These are phyloP conservation scores for Moesziomyces antarcticus DNA, from an alignment of 1,284 basidiomycete species.

Conservation along the genomic window DNA sequence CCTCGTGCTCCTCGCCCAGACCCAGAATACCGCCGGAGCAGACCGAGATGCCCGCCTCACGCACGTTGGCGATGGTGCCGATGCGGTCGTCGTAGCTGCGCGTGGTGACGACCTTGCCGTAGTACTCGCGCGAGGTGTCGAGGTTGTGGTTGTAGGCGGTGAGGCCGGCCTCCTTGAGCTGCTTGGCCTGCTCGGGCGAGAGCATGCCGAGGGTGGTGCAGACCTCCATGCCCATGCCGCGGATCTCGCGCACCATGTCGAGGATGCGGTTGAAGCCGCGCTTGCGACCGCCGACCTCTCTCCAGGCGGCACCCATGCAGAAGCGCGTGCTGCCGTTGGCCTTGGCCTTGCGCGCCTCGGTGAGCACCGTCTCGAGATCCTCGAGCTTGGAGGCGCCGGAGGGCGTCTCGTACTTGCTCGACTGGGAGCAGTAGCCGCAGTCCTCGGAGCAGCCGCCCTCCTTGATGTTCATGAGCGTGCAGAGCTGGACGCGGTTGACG, in stretches of 20 bases:
- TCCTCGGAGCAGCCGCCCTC: conserved; percentile 90
- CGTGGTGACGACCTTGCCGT: conserved; percentile 93
- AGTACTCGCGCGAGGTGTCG: conserved; percentile 96
- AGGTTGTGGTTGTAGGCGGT: conserved; percentile 99
- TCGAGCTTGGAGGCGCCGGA: conserved; percentile 88
- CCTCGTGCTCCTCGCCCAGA: conserved; percentile 88
- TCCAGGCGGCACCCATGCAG: conserved; percentile 99
- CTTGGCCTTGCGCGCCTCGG: conserved; percentile 83
- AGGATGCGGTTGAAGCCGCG: conserved; percentile 93
- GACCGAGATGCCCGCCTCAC: conserved; percentile 94
- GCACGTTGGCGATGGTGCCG: conserved; percentile 87
- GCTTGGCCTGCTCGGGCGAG: conserved; percentile 85
- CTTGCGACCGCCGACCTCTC: conserved; percentile 92
- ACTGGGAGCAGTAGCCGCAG: conserved; percentile 98
- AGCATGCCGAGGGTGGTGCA: conserved; percentile 99
- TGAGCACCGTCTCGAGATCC: conserved; percentile 89
- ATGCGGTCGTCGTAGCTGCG: conserved; percentile 93
- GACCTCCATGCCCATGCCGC: conserved; percentile 73
- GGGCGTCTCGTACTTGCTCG: conserved; percentile 86
- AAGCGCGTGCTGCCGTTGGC: conserved; percentile 95
- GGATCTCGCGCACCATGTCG: conserved; percentile 81
- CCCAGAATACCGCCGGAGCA: conserved; percentile 97
- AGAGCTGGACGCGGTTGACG: conserved; percentile 89
- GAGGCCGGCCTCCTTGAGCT: conserved; percentile 90
- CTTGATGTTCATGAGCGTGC: conserved; percentile 99